Evolutionary conservation across 306 rosid species (phyloP).

Genomic region (Cucurbita moschata): DNA sequence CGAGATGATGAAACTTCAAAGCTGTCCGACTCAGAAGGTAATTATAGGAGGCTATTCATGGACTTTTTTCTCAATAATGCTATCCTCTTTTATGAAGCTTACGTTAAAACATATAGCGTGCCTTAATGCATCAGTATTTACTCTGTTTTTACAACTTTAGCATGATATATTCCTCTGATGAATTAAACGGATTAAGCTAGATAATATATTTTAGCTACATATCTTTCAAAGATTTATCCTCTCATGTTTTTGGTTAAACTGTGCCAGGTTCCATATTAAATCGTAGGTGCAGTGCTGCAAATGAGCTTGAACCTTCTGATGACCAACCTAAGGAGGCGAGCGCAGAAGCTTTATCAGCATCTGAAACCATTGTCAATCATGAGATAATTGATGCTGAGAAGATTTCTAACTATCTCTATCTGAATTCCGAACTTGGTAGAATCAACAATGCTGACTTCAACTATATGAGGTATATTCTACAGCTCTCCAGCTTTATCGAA

Average conservation of each 20-base stretch:
- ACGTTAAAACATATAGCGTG: not conserved
- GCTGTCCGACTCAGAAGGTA: conserved; percentile 37
- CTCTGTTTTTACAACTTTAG: not conserved
- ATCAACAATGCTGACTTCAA: conserved; percentile 28
- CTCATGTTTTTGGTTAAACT: conserved; percentile 7
- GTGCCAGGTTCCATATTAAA: conserved; percentile 15
- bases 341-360: not conserved
- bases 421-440: conserved; percentile 8
- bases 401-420: conserved; percentile 1
- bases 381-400: conserved; percentile 7
- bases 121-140: not conserved
- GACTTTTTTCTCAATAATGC: not conserved
- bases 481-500: conserved; percentile 41
- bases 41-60: not conserved
- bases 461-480: conserved; percentile 45
- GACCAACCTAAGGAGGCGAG: not conserved
- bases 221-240: not conserved
- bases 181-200: not conserved
- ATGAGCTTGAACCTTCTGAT: not conserved
- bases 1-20: conserved; percentile 16
- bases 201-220: not conserved
- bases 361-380: not conserved
- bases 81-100: not conserved
- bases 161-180: too few relatives aligned
- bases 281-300: not conserved